Percentiles rank a stretch among this genome's conserved stretches.
phyloP scores from a whole-genome alignment of 2,329 filamentous ascomycete genomes.

The Phialemoniopsis sp. region DNA sequence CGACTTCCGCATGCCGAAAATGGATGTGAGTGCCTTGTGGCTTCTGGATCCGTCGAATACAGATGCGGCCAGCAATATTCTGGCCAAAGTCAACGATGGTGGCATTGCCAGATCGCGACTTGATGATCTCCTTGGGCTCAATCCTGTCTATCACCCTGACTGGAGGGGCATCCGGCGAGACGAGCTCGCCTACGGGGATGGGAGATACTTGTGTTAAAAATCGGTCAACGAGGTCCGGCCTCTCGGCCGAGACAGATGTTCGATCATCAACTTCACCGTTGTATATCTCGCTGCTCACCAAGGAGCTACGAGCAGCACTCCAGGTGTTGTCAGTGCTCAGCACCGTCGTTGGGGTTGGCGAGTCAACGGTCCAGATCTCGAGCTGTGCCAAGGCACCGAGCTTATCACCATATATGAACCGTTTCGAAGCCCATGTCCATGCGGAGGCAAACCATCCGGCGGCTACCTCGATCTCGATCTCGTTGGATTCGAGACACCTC shows the following conservation, averaged over 20 bases:
- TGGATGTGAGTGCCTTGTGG: no score
- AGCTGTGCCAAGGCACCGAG: conserved; percentile 34
- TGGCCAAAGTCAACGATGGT: conserved; percentile 53
- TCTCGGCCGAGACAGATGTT: conserved; percentile 2
- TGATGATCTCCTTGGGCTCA: conserved; percentile 22
- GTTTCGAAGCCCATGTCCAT: no score
- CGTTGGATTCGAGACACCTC: conserved; percentile 5
- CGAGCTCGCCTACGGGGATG: conserved; percentile 24
- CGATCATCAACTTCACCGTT: conserved; percentile 49
- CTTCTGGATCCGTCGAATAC: no score
- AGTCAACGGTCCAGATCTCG: conserved; percentile 13
- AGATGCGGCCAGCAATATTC: conserved; percentile 45
- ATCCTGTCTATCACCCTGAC: conserved; percentile 29
- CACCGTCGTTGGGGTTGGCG: no score
- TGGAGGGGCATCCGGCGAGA: conserved; percentile 36
- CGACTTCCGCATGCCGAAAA: conserved; percentile 49
- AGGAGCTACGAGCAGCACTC: conserved; percentile 12
- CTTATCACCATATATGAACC: conserved; percentile 28
- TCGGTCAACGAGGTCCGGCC: no score
- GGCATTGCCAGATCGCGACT: conserved; percentile 31
- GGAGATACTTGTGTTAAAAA: conserved; percentile 2
- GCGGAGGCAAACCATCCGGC: no score
- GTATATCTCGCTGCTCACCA: conserved; percentile 39
- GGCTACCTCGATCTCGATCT: no score
- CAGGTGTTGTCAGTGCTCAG: conserved; percentile 1